Evolutionary conservation across 2,329 filamentous ascomycete species (phyloP).

Genomic region (Dendrostoma leiphaemia): DNA sequence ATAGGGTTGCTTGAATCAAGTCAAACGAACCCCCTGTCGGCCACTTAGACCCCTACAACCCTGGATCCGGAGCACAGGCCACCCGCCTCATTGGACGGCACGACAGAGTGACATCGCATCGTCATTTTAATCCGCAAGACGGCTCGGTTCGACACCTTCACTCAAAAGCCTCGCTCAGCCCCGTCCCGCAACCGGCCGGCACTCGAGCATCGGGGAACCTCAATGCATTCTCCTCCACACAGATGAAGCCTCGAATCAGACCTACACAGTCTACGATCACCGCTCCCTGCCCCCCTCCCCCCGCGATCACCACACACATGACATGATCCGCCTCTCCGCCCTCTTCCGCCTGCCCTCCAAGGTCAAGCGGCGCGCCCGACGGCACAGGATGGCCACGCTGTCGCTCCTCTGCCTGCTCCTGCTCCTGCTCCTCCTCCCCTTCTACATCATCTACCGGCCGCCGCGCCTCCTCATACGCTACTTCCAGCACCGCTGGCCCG

Average conservation of each 20-base stretch:
- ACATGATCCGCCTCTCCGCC: conserved; percentile 32
- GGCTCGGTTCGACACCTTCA: neutral
- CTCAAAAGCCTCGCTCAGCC: neutral
- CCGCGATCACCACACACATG: conserved; percentile 1
- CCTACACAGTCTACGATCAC: neutral
- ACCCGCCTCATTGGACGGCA: neutral
- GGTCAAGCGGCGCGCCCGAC: conserved; percentile 56
- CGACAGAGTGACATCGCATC: neutral
- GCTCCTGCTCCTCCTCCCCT: conserved; percentile 35
- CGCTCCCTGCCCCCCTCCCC: neutral
- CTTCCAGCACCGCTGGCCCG: conserved; percentile 69
- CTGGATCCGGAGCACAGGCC: neutral
- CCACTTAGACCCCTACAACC: neutral
- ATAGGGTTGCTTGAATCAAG: no score
- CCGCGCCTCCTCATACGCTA: conserved; percentile 68
- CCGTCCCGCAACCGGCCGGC: neutral
- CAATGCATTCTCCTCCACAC: neutral
- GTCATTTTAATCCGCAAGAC: neutral
- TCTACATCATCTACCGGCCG: conserved; percentile 80
- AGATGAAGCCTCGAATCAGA: neutral
- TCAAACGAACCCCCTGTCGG: no score
- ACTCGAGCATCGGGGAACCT: neutral
- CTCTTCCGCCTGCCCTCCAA: conserved; percentile 55
- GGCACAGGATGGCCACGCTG: conserved; percentile 57
- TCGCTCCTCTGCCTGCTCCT: conserved; percentile 38